A percentile compares a stretch with the other conserved stretches of the same genome.
Conservation (phyloP, 164 flowering plant species). For the Warburgia ugandensis region DNA sequence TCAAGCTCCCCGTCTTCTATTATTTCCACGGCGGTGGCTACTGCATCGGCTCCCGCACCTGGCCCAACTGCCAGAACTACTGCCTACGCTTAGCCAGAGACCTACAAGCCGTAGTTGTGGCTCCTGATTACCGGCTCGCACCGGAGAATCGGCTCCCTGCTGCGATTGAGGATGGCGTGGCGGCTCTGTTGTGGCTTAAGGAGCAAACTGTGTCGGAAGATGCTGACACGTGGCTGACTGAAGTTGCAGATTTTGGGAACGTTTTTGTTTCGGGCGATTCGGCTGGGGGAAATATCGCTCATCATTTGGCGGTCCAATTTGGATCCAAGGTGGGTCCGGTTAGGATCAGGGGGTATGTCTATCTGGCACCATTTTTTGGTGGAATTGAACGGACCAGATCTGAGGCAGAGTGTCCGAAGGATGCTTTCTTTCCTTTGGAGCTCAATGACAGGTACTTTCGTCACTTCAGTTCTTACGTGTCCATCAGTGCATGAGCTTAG, state of each 20-base stretch:
- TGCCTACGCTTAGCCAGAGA: slow-evolving; percentile 49
- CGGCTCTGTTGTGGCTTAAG: slow-evolving; percentile 56
- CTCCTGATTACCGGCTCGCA: slow-evolving; percentile 75
- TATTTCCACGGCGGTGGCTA: slow-evolving; percentile 87
- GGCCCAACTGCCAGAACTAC: slow-evolving; percentile 78
- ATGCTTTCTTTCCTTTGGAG: slow-evolving; percentile 58
- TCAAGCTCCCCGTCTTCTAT: slow-evolving; percentile 53
- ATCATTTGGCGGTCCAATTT: slow-evolving; percentile 48
- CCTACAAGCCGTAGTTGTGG: slow-evolving; percentile 46
- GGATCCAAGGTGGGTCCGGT: slow-evolving; percentile 45
- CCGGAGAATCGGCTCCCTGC: slow-evolving; percentile 77
- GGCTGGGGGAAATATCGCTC: slow-evolving; percentile 80
- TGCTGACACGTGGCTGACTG: slow-evolving; percentile 44
- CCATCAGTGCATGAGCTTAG: neutral
- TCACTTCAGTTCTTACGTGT: no score
- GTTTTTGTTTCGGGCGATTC: slow-evolving; percentile 76
- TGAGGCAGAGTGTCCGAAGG: slow-evolving; percentile 62
- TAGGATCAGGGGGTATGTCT: slow-evolving; percentile 52
- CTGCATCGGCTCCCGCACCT: slow-evolving; percentile 66
- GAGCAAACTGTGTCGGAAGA: slow-evolving; percentile 36
- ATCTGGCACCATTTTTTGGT: slow-evolving; percentile 67
- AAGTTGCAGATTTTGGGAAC: slow-evolving; percentile 49
- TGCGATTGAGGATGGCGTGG: slow-evolving; percentile 55
- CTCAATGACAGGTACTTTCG: slow-evolving; percentile 51
- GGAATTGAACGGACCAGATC: slow-evolving; percentile 44